Evolutionary conservation across 1,284 basidiomycete species (phyloP).

Genomic region (Ceratorhiza oryzae-sativae): DNA sequence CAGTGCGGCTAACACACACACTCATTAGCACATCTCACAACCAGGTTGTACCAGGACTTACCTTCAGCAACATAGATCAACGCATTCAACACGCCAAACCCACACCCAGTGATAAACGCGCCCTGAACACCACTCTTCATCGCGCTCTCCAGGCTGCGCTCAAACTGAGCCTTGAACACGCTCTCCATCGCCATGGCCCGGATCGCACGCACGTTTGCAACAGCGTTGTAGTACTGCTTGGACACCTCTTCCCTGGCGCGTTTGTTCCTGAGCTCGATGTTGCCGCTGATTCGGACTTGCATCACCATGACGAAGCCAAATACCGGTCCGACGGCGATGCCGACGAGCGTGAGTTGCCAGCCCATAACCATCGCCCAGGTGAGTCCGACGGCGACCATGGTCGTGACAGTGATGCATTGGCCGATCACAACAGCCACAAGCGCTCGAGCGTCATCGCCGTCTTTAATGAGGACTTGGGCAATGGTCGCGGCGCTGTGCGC

Average conservation of each 20-base stretch:
- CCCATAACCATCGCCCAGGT: conserved; percentile 87
- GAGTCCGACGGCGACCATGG: conserved; percentile 85
- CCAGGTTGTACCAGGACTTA: conserved; percentile 43
- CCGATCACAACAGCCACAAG: conserved; percentile 79
- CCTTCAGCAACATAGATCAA: conserved; percentile 86
- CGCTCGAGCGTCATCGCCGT: conserved; percentile 86
- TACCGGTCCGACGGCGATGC: conserved; percentile 84
- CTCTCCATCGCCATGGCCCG: conserved; percentile 88
- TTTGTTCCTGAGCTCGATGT: conserved; percentile 84
- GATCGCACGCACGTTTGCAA: conserved; percentile 86
- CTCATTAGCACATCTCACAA: neutral
- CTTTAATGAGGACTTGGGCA: conserved; percentile 86
- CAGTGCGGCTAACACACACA: conserved; percentile 66
- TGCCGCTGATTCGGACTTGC: conserved; percentile 72
- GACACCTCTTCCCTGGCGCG: conserved; percentile 82
- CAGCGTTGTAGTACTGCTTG: conserved; percentile 87
- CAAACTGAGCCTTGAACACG: conserved; percentile 76
- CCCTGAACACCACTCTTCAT: conserved; percentile 74
- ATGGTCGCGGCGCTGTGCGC: conserved; percentile 70
- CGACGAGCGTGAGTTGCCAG: conserved; percentile 94
- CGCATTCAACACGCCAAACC: conserved; percentile 79
- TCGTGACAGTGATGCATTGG: conserved; percentile 72
- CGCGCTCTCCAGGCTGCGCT: conserved; percentile 65
- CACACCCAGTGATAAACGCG: conserved; percentile 84
- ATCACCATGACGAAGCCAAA: conserved; percentile 78